phyloP scores from a whole-genome alignment of 768 basidiomycete genomes.

The Boletellus ananas region DNA sequence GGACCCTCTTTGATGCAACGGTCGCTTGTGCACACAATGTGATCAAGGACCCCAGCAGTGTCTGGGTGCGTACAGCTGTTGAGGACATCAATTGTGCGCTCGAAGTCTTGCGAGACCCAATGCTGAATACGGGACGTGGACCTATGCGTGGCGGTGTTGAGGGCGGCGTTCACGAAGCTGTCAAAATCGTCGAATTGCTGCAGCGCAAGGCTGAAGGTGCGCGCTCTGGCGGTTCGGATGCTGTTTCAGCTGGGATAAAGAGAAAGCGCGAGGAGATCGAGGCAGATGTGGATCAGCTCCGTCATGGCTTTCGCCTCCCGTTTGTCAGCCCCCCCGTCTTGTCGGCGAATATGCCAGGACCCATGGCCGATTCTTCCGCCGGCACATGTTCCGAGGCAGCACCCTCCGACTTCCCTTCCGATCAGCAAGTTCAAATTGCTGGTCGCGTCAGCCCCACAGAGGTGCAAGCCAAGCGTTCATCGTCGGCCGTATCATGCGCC shows the following conservation, averaged over 20 bases:
- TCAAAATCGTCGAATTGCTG: slow-evolving; percentile 38
- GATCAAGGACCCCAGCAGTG: slow-evolving; percentile 46
- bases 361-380: neutral
- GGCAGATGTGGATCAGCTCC: slow-evolving; percentile 28
- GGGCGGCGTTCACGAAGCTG: slow-evolving; percentile 34
- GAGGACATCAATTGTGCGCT: slow-evolving; percentile 45
- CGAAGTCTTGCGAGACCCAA: slow-evolving; percentile 38
- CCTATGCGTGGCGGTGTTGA: slow-evolving; percentile 33
- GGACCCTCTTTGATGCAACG: slow-evolving; percentile 63
- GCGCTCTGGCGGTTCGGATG: slow-evolving; percentile 13
- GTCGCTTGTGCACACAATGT: slow-evolving; percentile 62
- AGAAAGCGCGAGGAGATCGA: slow-evolving; percentile 42
- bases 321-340: slow-evolving; percentile 38
- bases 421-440: neutral
- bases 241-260: slow-evolving; percentile 34
- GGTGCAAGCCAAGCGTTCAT: slow-evolving; percentile 14
- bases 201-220: slow-evolving; percentile 39
- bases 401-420: neutral
- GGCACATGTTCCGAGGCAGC: neutral
- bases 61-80: slow-evolving; percentile 46
- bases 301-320: slow-evolving; percentile 39
- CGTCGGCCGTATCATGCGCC: neutral
- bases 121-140: slow-evolving; percentile 30
- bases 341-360: slow-evolving; percentile 7
- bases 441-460: slow-evolving; percentile 6